A percentile compares a stretch with the other conserved stretches of the same genome.
Evolutionary conservation across 208 protist genomes (phyloP).

Genomic region (Wallacemonas rigidus): DNA sequence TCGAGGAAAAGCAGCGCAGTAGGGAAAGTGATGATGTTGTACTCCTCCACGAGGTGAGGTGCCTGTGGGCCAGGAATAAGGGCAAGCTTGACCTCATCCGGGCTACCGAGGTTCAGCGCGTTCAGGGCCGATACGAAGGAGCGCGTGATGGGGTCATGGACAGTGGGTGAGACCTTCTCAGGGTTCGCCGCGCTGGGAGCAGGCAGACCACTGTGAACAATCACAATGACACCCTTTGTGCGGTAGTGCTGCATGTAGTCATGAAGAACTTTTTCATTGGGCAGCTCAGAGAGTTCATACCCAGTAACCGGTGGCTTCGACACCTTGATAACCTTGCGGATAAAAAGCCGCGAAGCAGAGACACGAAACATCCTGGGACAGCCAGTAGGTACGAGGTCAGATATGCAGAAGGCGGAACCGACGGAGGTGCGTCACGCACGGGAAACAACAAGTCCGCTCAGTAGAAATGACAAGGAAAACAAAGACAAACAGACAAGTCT

Average conservation of each 20-base stretch:
- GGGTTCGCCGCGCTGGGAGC: not conserved
- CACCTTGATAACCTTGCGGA: conserved; percentile 70
- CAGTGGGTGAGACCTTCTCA: conserved; percentile 20
- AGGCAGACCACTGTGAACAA: conserved; percentile 49
- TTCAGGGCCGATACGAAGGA: conserved; percentile 84
- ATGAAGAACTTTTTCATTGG: conserved; percentile 73
- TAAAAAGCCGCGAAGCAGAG: conserved; percentile 35
- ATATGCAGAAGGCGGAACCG: not conserved
- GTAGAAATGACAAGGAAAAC: too few species aligned
- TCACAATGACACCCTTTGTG: conserved; percentile 59
- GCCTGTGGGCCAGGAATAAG: conserved; percentile 71
- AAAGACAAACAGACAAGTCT: too few species aligned
- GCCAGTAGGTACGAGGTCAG: not conserved
- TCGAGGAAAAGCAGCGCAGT: conserved; percentile 78
- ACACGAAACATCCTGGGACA: conserved; percentile 34
- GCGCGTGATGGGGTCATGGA: conserved; percentile 64
- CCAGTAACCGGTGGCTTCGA: conserved; percentile 66
- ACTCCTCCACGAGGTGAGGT: conserved; percentile 61
- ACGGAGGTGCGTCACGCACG: too few species aligned
- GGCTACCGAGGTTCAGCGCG: conserved; percentile 73
- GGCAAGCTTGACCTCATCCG: conserved; percentile 74
- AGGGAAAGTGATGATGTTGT: conserved; percentile 75
- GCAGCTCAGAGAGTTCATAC: conserved; percentile 87
- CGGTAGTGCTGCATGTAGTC: conserved; percentile 72
- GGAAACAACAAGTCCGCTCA: too few species aligned